Evolutionary conservation across 73 alveolate species (phyloP), one percentile per base, ranked within the genome.

Genomic region (Uronychia setigera): DNA sequence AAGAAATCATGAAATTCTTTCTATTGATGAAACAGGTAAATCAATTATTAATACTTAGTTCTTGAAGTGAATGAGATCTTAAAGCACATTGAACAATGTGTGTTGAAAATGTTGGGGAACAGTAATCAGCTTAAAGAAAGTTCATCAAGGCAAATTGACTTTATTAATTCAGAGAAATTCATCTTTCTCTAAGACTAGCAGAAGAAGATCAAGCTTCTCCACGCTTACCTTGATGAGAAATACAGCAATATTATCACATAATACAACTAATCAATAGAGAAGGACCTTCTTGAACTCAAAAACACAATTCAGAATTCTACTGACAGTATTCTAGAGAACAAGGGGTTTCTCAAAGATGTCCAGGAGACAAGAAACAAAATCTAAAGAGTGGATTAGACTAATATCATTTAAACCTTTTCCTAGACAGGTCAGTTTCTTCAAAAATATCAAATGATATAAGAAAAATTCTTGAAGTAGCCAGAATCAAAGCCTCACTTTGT

Each of bases 221-320:
- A 90, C 33, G 78, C 85, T 74, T 90, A 90, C 58, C 35, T 90
- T 0, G 95, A 90, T 26, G 81, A 80, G 14, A 84, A 89, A 75
- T 85, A 60, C 29, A 35, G 85, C 19, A 33, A 33, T 19, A 89
- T 89, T 0, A 80, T 85, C 1, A 80, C 35, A 31, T 92, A 90
- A 46, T 90, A 85, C 86, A 76, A 90, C 58, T 58, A 85, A 33
- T 91, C 95, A 1, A 80, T 80, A 19, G 92, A 84, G 67, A 77
- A 81, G 29, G 93, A 90, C 79, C 25, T 85, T 5, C 59, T 85
- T 29, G 83, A 90, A 29, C 82, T 85, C 31, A 58, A 76, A 30
- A 75, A 77, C 74, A 78, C 85, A 35, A 80, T 79, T 0, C 60
- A 46, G 30, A 5, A 60, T 90, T 30, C n/a, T 79, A 9, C 81